Conservation (phyloP, 2,329 filamentous ascomycete species). For the Cladosporium colombiae region DNA sequence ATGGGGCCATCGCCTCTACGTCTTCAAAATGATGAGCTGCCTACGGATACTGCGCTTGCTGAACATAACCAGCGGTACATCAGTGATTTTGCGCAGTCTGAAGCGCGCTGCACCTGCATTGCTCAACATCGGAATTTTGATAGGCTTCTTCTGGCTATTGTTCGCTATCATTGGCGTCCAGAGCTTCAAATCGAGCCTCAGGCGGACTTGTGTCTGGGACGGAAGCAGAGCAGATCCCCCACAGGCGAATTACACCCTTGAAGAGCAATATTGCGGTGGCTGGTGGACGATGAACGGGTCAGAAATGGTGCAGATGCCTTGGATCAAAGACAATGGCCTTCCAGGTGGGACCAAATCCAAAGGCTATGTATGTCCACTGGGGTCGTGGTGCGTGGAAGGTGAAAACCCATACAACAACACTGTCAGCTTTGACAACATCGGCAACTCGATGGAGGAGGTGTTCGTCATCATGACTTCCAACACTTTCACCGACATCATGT, state of each 20-base stretch:
- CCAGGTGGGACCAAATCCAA: conserved; percentile 62
- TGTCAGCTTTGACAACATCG: conserved; percentile 91
- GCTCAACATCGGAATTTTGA: conserved; percentile 88
- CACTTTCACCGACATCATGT: conserved; percentile 93
- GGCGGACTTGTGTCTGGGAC: conserved; percentile 54
- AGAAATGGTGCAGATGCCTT: conserved; percentile 59
- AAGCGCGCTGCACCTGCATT: conserved; percentile 93
- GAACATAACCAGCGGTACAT: conserved; percentile 87
- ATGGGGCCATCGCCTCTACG: conserved; percentile 69
- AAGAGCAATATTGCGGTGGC: conserved; percentile 78
- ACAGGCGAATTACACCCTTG: conserved; percentile 56
- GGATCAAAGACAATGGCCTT: conserved; percentile 62
- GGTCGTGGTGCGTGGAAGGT: conserved; percentile 80
- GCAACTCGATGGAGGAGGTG: conserved; percentile 87
- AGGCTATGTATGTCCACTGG: conserved; percentile 82
- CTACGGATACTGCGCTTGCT: conserved; percentile 89
- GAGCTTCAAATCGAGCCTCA: conserved; percentile 68
- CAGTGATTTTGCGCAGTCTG: conserved; percentile 89
- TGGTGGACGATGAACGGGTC: conserved; percentile 60
- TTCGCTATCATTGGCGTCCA: conserved; percentile 97
- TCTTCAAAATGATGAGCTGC: conserved; percentile 96
- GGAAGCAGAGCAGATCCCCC: conserved; percentile 35
- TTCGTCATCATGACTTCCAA: conserved; percentile 99
- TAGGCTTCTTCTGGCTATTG: conserved; percentile 95
- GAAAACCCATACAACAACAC: conserved; percentile 80